Evolutionary conservation across 768 basidiomycete genomes (phyloP), one percentile per base, ranked within the genome.

Genomic region (Russula brevipes): DNA sequence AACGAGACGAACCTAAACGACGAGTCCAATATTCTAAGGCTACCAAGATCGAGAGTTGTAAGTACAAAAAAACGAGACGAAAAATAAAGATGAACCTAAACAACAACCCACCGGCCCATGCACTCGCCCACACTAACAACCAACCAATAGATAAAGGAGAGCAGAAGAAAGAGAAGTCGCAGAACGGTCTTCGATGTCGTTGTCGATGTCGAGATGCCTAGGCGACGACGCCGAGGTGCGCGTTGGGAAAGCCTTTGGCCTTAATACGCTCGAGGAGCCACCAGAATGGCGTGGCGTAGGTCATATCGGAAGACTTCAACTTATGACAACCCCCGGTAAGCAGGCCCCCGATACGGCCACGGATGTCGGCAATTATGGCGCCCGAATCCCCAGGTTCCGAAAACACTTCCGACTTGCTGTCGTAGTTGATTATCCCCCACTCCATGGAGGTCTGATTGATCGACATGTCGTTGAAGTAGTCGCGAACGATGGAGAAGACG

Each of bases 281-380:
- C 53, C 56, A 69, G 67, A 76, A 72, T n/a, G 76, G 69, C n/a
- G 77, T 79, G 54, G 74, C 75, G 65, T 78, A 78, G 31, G 77
- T 76, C 8, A 75, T 66, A 7, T 57, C 38, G 19, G 24, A 31
- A 9, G 57, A 52, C 68, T 67, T 46, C 4, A 66, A 63, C 56
- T 69, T 65, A 39, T 76, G 75, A 60, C 66, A 45, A 70, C 76
- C 69, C 41, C 74, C 71, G 9, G 74, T 77, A 54, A 77, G 69
- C n/a, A 78, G 58, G 59, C 76, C 77, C 44, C 71, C 71, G 52
- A 76, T 69, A 53, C 73, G 68, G 50, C 76, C 77, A 64, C 36
- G 69, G 65, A 69, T 64, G 57, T 64, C 57, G 63, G 64, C 71
- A 59, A 79, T 69, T 39, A 74, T 61, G 9, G 76, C 68, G 59